Conservation (phyloP, 371 early-diverging fungal species). For the Haplosporangium sp. region DNA sequence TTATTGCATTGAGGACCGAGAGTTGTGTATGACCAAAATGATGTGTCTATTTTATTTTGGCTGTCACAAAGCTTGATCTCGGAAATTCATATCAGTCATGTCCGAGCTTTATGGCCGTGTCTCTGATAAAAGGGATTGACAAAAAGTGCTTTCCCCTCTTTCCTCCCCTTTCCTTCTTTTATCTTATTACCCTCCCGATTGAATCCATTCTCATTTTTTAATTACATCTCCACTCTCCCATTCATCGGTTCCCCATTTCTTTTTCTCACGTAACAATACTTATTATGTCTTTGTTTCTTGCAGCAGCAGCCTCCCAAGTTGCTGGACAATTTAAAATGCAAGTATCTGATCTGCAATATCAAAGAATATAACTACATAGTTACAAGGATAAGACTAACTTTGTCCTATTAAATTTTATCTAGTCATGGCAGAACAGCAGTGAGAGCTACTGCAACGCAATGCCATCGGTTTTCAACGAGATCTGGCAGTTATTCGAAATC, state of each 20-base stretch:
- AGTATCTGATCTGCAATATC: constrained; percentile 2
- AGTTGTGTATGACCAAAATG: constrained; percentile 8
- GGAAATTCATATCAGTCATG: constrained; percentile 3
- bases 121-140: constrained; percentile 5
- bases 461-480: constrained; percentile 49
- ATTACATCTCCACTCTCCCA: constrained; percentile 2
- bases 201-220: background rate
- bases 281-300: constrained; percentile 46
- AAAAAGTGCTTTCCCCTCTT: background rate
- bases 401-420: background rate
- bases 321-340: constrained; percentile 53
- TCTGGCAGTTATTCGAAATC: constrained; percentile 28
- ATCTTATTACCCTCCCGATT: no score
- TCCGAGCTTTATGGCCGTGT: background rate
- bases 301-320: constrained; percentile 49
- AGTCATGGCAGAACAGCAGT: constrained; percentile 40
- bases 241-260: background rate
- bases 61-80: constrained; percentile 15
- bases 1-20: no score
- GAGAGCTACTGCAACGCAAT: constrained; percentile 37
- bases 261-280: background rate
- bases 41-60: constrained; percentile 6
- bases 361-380: background rate
- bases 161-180: constrained; percentile 4
- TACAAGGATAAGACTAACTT: background rate